Evolutionary conservation across 352 stramenopile genomes (phyloP), one percentile per base, ranked within the genome.

Genomic region (Thalassiosira sp.): DNA sequence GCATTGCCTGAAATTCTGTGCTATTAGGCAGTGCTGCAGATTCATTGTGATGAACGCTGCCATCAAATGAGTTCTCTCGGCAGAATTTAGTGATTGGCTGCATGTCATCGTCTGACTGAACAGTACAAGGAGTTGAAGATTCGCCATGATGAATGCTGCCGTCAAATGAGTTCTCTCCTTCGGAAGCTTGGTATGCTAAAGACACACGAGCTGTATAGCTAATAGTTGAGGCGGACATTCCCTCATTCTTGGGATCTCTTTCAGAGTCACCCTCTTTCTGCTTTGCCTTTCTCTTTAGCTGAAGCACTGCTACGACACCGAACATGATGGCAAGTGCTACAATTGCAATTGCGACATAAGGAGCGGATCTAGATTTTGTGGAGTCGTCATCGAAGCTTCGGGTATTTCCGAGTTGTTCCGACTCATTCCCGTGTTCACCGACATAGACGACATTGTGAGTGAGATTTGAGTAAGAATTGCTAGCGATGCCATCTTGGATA

Each of bases 391-490:
- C n/a, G 35, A 1, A n/a, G 2, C 2, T 13, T 7, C 7, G 18
- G 3, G 15, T 18, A 13, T n/a, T 46, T 24, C 27, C n/a, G 11
- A n/a, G 6, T 28, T 20, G 3, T 2, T 33, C 15, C n/a, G 13
- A 18, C 27, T 71, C 37, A n/a, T 20, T 25, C n/a, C 42, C 11
- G 27, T 57, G 63, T 25, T 72, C 63, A 49, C 37, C 27, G 42
- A 72, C 35, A 46, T 54, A 72, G 16, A 63, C 22, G 16, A 64
- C 42, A 1, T 8, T 16, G 45, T 31, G 25, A 20, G 5, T 49
- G 27, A 53, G 53, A 43, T 64, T 16, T 64, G 31, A 54, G 15
- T 46, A 51, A 58, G 18, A 40, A 6, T 42, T 53, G 37, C 28
- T 35, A 16, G 16, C 31, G 46, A 61, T 52, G 3, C 35, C 40